phyloP scores from a whole-genome alignment of 306 rosid genomes.

The Sindora glabra region DNA sequence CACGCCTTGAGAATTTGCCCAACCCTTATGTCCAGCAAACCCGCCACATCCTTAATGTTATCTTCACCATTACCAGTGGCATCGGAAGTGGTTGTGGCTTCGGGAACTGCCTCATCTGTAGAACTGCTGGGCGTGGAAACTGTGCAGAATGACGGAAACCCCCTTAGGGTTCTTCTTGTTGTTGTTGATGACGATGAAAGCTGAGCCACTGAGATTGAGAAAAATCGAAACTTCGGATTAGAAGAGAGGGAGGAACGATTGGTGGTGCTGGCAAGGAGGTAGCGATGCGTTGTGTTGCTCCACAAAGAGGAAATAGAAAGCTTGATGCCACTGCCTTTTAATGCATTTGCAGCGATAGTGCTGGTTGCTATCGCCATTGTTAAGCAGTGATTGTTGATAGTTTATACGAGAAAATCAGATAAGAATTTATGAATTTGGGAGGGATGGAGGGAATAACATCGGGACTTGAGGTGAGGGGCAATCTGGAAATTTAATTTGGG shows the following conservation, averaged over 20 bases:
- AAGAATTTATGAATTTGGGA: too few relatives aligned
- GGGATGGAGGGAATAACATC: too few relatives aligned
- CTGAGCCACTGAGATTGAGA: slow-evolving; percentile 1
- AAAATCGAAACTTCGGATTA: slow-evolving; percentile 8
- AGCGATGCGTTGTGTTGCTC: background rate
- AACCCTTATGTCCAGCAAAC: slow-evolving; percentile 77
- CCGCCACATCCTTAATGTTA: slow-evolving; percentile 52
- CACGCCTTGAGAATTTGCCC: slow-evolving; percentile 66
- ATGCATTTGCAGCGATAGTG: slow-evolving; percentile 6
- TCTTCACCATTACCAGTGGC: background rate
- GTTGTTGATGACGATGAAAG: background rate
- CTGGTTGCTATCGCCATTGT: background rate
- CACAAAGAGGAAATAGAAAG: slow-evolving; percentile 22
- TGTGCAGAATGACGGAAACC: slow-evolving; percentile 28
- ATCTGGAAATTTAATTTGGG: too few relatives aligned
- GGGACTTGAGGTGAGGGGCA: too few relatives aligned
- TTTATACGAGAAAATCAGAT: too few relatives aligned
- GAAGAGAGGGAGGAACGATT: background rate
- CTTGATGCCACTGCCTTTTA: slow-evolving; percentile 15
- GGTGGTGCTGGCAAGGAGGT: slow-evolving; percentile 8
- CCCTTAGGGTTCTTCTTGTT: background rate
- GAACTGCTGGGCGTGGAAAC: slow-evolving; percentile 10
- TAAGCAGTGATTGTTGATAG: too few relatives aligned
- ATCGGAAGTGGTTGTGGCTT: background rate
- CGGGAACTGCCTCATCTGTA: background rate